Conservation (phyloP, 305 asterid species). For the Euphrasia arctica region DNA sequence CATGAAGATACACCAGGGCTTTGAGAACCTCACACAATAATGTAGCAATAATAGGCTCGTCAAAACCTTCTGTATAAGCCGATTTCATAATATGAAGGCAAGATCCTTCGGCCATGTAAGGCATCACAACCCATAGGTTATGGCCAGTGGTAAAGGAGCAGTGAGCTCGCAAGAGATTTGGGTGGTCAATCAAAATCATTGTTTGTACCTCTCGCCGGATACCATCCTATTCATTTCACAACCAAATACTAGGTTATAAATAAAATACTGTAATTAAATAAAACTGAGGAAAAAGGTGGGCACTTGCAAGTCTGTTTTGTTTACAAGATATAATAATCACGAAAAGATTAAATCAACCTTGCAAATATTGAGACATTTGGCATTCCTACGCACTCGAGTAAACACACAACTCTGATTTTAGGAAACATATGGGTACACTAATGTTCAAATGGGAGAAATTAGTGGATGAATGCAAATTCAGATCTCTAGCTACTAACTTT, state of each 20-base stretch:
- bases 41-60: constrained; percentile 96
- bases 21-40: constrained; percentile 84
- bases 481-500: constrained; percentile 1
- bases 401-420: constrained; percentile 1
- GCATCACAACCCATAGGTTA: constrained; percentile 97
- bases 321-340: constrained; percentile 17
- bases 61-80: constrained; percentile 89
- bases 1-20: constrained; percentile 98
- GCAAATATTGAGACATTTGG: constrained; percentile 22
- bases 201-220: constrained; percentile 95
- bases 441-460: background rate
- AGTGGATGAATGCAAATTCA: constrained; percentile 16
- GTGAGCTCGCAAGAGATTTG: constrained; percentile 87
- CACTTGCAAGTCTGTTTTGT: constrained; percentile 1
- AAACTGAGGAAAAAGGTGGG: background rate
- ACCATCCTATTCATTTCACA: constrained; percentile 69
- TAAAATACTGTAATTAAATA: background rate
- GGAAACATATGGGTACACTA: constrained; percentile 6
- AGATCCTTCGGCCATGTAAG: constrained; percentile 95
- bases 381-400: constrained; percentile 11
- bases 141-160: constrained; percentile 93
- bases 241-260: constrained; percentile 18
- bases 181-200: constrained; percentile 85
- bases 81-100: constrained; percentile 97
- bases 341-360: constrained; percentile 17